Percentiles rank a stretch among this genome's conserved stretches.
Evolutionary conservation across 1,284 basidiomycete genomes (phyloP).

Genomic region (Lentinula novae-zelandiae): DNA sequence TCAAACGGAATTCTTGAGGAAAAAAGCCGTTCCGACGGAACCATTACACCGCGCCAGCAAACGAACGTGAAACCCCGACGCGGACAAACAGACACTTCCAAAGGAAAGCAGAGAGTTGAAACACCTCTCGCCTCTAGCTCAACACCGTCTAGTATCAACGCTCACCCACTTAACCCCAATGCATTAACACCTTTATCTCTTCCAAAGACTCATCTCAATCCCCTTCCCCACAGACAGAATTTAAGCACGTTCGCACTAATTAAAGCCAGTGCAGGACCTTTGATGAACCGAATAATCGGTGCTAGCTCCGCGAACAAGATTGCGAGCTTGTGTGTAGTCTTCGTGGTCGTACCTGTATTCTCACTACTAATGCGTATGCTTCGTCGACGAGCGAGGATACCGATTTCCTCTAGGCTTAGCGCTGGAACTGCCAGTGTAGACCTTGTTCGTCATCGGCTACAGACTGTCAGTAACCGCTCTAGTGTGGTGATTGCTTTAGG

Average conservation of each 20-base stretch:
- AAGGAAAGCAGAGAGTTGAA: background rate
- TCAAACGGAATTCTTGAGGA: background rate
- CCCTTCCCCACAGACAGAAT: conserved; percentile 22
- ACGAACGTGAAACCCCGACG: background rate
- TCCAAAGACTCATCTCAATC: conserved; percentile 21
- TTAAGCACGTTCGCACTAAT: conserved; percentile 43
- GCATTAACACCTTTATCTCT: conserved; percentile 23
- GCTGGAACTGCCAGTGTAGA: conserved; percentile 42
- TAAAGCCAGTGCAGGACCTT: conserved; percentile 40
- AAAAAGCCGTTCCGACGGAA: conserved; percentile 11
- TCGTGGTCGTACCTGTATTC: conserved; percentile 58
- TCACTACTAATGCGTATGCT: conserved; percentile 53
- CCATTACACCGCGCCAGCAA: conserved; percentile 9
- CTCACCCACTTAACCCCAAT: conserved; percentile 26
- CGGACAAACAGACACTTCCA: background rate
- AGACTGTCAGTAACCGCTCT: conserved; percentile 25
- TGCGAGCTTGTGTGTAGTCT: conserved; percentile 41
- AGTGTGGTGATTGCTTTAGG: conserved; percentile 27
- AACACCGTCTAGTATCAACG: conserved; percentile 42
- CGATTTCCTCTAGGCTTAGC: conserved; percentile 17
- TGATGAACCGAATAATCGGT: conserved; percentile 25
- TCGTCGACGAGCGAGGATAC: conserved; percentile 28
- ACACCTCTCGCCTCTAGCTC: background rate
- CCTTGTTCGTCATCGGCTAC: conserved; percentile 53
- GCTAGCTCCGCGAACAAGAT: conserved; percentile 35